Evolutionary conservation across 2,329 filamentous ascomycete species (phyloP).

Genomic region (Cytospora piceicola): DNA sequence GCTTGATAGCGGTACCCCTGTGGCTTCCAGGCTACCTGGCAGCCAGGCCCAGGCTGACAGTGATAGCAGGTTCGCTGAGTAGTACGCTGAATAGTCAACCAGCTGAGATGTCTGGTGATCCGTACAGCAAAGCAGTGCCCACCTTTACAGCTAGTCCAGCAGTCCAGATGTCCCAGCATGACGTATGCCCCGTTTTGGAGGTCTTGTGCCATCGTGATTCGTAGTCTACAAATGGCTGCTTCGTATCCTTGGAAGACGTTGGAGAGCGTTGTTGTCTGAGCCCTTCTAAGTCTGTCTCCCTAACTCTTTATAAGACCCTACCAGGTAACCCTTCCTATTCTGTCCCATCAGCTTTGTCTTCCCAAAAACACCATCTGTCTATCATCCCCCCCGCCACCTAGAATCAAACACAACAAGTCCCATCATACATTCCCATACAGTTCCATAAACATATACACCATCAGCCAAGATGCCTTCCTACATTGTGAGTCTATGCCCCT

Average conservation of each 20-base stretch:
- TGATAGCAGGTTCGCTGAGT: too few relatives aligned
- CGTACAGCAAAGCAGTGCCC: slow-evolving; percentile 31
- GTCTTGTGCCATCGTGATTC: slow-evolving; percentile 8
- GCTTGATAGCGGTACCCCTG: not conserved
- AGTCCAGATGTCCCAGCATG: slow-evolving; percentile 1
- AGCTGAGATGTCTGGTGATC: not conserved
- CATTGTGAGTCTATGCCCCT: slow-evolving; percentile 48
- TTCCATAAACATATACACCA: not conserved
- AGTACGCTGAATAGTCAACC: too few relatives aligned
- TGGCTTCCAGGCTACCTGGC: too few relatives aligned
- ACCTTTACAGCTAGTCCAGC: slow-evolving; percentile 23
- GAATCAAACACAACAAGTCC: not conserved
- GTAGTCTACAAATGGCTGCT: slow-evolving; percentile 7
- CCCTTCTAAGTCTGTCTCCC: not conserved
- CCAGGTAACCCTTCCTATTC: not conserved
- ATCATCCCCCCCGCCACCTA: not conserved
- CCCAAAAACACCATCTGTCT: not conserved
- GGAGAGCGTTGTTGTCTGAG: too few relatives aligned
- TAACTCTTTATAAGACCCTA: not conserved
- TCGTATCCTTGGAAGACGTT: not conserved
- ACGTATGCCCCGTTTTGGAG: slow-evolving; percentile 20
- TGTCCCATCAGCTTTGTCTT: not conserved
- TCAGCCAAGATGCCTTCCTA: slow-evolving; percentile 56
- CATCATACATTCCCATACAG: too few relatives aligned
- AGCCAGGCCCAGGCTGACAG: too few relatives aligned